phyloP scores from a whole-genome alignment of 352 stramenopile species.

The Pythium dissimile region DNA sequence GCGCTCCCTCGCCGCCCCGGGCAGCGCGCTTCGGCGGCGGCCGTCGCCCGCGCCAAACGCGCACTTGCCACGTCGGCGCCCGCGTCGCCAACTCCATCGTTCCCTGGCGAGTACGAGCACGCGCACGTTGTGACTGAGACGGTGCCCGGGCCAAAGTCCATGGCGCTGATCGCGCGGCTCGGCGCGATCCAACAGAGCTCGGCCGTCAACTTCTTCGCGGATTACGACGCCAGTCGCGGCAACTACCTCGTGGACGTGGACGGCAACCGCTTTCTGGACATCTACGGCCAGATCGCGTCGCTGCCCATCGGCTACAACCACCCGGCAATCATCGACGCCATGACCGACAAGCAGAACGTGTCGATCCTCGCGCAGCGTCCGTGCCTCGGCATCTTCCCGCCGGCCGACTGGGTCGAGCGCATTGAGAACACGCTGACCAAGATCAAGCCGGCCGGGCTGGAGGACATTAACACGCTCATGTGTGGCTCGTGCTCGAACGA shows the following conservation, averaged over 20 bases:
- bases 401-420: constrained; percentile 68
- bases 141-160: constrained; percentile 67
- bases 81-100: constrained; percentile 46
- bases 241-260: constrained; percentile 88
- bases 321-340: constrained; percentile 59
- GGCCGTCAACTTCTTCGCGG: constrained; percentile 73
- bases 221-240: constrained; percentile 68
- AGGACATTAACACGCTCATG: constrained; percentile 84
- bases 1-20: neutral
- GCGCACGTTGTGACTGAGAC: constrained; percentile 47
- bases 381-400: constrained; percentile 73
- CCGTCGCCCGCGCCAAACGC: neutral
- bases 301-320: constrained; percentile 87
- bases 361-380: constrained; percentile 69
- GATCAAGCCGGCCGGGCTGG: constrained; percentile 48
- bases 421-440: constrained; percentile 60
- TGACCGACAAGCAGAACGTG: constrained; percentile 60
- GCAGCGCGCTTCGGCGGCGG: neutral
- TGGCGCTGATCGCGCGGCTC: constrained; percentile 47
- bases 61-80: constrained; percentile 19
- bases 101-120: constrained; percentile 55
- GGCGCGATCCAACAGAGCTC: constrained; percentile 59
- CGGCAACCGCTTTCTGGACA: constrained; percentile 78
- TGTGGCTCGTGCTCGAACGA: constrained; percentile 86
- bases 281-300: constrained; percentile 84